phyloP scores from a whole-genome alignment of 768 basidiomycete genomes.

The Suillus brevipes region DNA sequence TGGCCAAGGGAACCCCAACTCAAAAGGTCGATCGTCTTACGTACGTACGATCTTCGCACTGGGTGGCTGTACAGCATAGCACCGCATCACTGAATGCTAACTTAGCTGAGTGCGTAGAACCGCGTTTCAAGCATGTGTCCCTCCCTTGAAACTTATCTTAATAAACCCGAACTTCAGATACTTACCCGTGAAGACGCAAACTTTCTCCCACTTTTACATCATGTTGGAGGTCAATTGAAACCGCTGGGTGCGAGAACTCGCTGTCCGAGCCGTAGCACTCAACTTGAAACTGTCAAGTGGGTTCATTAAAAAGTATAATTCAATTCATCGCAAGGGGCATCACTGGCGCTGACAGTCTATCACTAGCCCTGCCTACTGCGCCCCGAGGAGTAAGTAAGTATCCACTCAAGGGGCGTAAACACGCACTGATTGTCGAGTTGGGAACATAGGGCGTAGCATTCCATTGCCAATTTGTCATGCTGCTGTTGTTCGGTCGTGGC shows the following conservation, averaged over 20 bases:
- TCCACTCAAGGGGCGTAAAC: background rate
- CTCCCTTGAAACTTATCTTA: constrained; percentile 1
- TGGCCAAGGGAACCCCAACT: background rate
- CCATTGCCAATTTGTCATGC: background rate
- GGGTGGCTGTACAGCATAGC: background rate
- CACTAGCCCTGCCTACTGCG: background rate
- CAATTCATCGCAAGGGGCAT: constrained; percentile 1
- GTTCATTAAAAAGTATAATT: background rate
- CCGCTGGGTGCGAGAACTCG: background rate
- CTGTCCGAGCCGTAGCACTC: background rate
- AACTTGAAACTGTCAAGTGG: background rate
- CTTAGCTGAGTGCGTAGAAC: background rate
- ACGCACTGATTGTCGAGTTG: constrained; percentile 1
- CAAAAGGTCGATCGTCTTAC: constrained; percentile 4
- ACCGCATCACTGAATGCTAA: background rate
- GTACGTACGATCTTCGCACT: constrained; percentile 1
- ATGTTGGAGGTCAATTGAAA: background rate
- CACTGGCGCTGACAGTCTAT: background rate
- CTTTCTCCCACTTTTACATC: constrained; percentile 6
- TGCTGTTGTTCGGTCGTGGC: background rate
- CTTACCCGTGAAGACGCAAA: background rate
- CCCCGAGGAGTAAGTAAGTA: background rate
- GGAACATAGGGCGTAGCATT: background rate
- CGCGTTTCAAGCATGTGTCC: background rate
- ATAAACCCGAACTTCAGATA: constrained; percentile 1